These are phyloP conservation scores for Dioscorea zingiberensis DNA, from an alignment of 106 monocot species.

Conservation along the genomic window DNA sequence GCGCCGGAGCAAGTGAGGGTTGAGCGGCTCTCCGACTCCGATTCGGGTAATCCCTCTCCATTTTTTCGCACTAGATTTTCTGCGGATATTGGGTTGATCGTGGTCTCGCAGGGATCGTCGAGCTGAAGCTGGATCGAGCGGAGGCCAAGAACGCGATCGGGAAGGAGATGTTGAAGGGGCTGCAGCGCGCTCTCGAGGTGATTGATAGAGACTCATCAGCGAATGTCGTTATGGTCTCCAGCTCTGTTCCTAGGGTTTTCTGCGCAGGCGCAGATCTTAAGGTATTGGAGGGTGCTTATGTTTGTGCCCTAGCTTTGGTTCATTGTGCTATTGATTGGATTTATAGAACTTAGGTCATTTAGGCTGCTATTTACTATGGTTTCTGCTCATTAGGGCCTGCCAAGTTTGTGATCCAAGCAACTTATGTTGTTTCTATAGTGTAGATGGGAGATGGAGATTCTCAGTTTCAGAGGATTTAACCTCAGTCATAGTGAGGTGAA, in stretches of 20 bases:
- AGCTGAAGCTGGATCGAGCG: constrained; percentile 67
- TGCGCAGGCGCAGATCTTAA: constrained; percentile 98
- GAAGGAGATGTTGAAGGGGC: constrained; percentile 65
- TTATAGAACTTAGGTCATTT: not conserved
- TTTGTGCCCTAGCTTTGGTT: not conserved
- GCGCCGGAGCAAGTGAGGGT: constrained; percentile 34
- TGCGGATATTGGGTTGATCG: not conserved
- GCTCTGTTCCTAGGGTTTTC: constrained; percentile 76
- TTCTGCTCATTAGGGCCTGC: no score
- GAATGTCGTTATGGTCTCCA: constrained; percentile 71
- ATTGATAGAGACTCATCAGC: constrained; percentile 51
- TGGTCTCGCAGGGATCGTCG: constrained; percentile 58
- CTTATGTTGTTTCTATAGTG: no score
- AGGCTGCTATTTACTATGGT: not conserved
- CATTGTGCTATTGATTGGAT: not conserved
- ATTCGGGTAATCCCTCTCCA: constrained; percentile 40
- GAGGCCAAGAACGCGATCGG: constrained; percentile 94
- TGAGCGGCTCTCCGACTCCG: constrained; percentile 51
- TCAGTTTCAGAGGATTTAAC: no score
- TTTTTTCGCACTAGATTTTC: not conserved
- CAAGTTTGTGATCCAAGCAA: no score
- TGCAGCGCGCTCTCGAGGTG: constrained; percentile 42
- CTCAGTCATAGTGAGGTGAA: no score
- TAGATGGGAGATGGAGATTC: no score
- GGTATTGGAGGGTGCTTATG: constrained; percentile 17